Base-by-base conservation (phyloP, 2,329 filamentous ascomycete species). In the Coniochaeta prunicola region DNA sequence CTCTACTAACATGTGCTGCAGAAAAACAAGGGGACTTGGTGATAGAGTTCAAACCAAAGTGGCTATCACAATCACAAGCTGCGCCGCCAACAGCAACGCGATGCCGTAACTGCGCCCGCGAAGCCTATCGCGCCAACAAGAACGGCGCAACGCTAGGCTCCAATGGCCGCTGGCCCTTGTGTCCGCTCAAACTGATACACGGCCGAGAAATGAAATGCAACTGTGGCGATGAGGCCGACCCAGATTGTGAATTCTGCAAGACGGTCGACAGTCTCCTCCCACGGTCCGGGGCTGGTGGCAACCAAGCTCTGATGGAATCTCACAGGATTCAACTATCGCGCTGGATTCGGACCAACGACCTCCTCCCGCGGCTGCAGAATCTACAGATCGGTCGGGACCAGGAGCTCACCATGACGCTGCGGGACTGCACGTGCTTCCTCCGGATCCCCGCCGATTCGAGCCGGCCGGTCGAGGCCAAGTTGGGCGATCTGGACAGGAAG, bases 21-120 rank as follows among this genome's bases (percentile, higher is more conserved):
- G 61, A 30, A 28, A 60, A 63, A 21, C 54, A 70, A 54, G 50
- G 61, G 42, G 70, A 76, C 56, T 65, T 72, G 6, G 69, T 89
- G 33, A 75, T 90, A 59, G 89, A 93, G 69, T 88, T 93, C 73
- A 94, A 94, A 70, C 90, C 90, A 15, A 94, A 94, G 73, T 94
- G 90, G 90, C 81, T 94, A 28, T 75, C 80, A 9, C 89, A 92
- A 69, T 92, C 89, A 2, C 89, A 87, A 4, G 85, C 83, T 38
- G 89, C 90, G 0, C 90, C 90, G 1, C 28, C 68, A 0, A 72
- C 74, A 30, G 82, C 88, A 42, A 80, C 77, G 56, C 79, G 88
- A 56, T 94, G 90, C 73, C 84, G 90, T 33, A 91, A 88, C 40
- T 94, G 90, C 69, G 90, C 90, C 38, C 75, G 75, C 53, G 74